Conservation (phyloP, 163 green algal genomes). For the Prototheca cutis region DNA sequence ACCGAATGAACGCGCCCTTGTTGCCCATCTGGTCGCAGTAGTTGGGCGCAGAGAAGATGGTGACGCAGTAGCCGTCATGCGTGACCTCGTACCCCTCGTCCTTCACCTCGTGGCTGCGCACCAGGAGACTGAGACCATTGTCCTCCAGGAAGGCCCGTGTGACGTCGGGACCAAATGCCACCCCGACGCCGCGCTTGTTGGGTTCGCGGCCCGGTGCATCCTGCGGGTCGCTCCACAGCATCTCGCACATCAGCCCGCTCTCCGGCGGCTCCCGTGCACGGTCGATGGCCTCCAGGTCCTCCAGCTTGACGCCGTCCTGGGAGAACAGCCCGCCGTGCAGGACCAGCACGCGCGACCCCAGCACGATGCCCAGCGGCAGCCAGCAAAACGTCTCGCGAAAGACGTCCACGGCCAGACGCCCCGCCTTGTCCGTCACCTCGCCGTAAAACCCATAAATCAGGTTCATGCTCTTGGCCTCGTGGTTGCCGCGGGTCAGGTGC, state of each 20-base stretch:
- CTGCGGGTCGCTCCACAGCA: conserved; percentile 90
- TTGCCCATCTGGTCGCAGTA: conserved; percentile 94
- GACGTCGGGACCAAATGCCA: conserved; percentile 67
- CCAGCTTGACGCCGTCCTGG: conserved; percentile 75
- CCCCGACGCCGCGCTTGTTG: conserved; percentile 65
- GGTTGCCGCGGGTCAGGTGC: conserved; percentile 87
- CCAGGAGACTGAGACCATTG: conserved; percentile 81
- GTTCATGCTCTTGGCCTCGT: conserved; percentile 94
- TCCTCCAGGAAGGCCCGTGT: conserved; percentile 75
- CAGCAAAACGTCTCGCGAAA: conserved; percentile 92
- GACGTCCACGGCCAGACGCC: conserved; percentile 61
- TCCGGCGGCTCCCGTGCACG: conserved; percentile 84
- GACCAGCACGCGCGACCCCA: conserved; percentile 73
- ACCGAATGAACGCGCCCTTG: conserved; percentile 91
- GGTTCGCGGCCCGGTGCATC: conserved; percentile 51
- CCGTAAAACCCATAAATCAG: conserved; percentile 97
- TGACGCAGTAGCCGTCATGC: conserved; percentile 81
- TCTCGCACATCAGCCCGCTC: conserved; percentile 92
- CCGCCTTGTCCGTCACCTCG: conserved; percentile 92
- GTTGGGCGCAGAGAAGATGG: conserved; percentile 94
- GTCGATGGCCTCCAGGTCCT: conserved; percentile 76
- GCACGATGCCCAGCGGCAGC: conserved; percentile 78
- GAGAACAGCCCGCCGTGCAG: conserved; percentile 89
- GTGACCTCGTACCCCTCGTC: conserved; percentile 53
- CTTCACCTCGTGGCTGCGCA: conserved; percentile 81